Evolutionary conservation across 2,329 filamentous ascomycete genomes (phyloP).

Genomic region (Cladobotryum mycophilum): DNA sequence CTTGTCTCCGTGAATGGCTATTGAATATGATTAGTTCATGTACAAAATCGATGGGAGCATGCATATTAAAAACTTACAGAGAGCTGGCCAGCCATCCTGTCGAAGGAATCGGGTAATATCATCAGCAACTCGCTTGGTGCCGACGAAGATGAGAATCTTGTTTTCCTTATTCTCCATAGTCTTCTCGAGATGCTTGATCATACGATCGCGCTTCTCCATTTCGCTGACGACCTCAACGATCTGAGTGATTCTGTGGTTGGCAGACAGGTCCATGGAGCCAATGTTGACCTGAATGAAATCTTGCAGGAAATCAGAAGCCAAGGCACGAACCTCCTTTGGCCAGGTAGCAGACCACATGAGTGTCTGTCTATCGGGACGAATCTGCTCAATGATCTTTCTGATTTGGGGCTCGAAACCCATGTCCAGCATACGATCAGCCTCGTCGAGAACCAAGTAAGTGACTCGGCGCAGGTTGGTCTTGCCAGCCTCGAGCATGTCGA

Average conservation of each 20-base stretch:
- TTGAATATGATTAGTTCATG: slow-evolving; percentile 30
- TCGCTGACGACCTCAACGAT: slow-evolving; percentile 94
- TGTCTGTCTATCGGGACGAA: slow-evolving; percentile 95
- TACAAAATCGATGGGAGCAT: slow-evolving; percentile 25
- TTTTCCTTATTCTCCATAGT: slow-evolving; percentile 95
- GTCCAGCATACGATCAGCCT: slow-evolving; percentile 99
- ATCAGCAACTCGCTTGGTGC: slow-evolving; percentile 91
- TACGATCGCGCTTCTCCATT: slow-evolving; percentile 94
- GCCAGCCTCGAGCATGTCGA: slow-evolving; percentile 96
- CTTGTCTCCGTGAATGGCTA: slow-evolving; percentile 97
- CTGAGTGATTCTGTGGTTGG: slow-evolving; percentile 97
- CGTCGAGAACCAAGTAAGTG: slow-evolving; percentile 95
- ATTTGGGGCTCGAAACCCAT: slow-evolving; percentile 99
- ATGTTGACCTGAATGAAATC: slow-evolving; percentile 99
- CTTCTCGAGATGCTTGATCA: slow-evolving; percentile 96
- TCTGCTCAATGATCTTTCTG: slow-evolving; percentile 96
- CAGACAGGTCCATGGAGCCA: slow-evolving; percentile 88
- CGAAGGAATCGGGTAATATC: slow-evolving; percentile 96
- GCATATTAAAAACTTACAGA: slow-evolving; percentile 58
- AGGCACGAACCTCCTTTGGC: slow-evolving; percentile 94
- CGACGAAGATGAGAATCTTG: slow-evolving; percentile 93
- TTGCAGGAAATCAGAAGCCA: slow-evolving; percentile 83
- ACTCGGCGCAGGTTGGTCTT: slow-evolving; percentile 98
- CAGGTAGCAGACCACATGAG: slow-evolving; percentile 99
- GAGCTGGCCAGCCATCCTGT: slow-evolving; percentile 94